These are phyloP conservation scores for Fusarium mexicanum DNA, from an alignment of 2,329 filamentous ascomycete species.

Conservation along the genomic window DNA sequence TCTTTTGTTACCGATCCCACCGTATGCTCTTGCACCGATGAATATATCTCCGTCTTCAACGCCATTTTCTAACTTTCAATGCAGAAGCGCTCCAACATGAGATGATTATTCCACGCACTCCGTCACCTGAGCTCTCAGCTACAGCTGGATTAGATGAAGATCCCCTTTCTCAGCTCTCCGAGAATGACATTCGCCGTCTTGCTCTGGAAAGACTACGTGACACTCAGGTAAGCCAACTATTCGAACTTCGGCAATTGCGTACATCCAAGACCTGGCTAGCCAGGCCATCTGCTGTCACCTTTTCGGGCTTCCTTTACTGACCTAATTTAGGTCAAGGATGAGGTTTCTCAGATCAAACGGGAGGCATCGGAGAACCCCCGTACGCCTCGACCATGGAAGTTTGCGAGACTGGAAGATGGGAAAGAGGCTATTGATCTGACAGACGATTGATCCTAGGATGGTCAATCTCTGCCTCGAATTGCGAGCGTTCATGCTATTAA, in stretches of 20 bases:
- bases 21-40: slow-evolving; percentile 2
- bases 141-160: not conserved
- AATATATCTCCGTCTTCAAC: not conserved
- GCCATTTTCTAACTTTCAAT: not conserved
- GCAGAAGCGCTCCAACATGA: slow-evolving; percentile 35
- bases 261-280: not conserved
- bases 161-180: slow-evolving; percentile 6
- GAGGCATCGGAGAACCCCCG: not conserved
- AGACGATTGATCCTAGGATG: not conserved
- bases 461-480: not conserved
- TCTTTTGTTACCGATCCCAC: slow-evolving; percentile 39
- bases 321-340: not conserved
- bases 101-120: slow-evolving; percentile 37
- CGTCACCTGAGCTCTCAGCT: not conserved
- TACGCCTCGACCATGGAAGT: slow-evolving; percentile 10
- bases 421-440: slow-evolving; percentile 29
- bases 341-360: slow-evolving; percentile 12
- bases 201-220: slow-evolving; percentile 31
- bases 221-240: slow-evolving; percentile 7
- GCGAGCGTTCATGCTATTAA: not conserved
- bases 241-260: fast-evolving
- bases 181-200: slow-evolving; percentile 30
- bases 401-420: slow-evolving; percentile 19
- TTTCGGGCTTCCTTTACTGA: not conserved
- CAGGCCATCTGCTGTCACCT: not conserved